These are phyloP conservation scores for Xerocomus amazonicus DNA, from an alignment of 1,284 basidiomycete genomes.

Conservation along the genomic window DNA sequence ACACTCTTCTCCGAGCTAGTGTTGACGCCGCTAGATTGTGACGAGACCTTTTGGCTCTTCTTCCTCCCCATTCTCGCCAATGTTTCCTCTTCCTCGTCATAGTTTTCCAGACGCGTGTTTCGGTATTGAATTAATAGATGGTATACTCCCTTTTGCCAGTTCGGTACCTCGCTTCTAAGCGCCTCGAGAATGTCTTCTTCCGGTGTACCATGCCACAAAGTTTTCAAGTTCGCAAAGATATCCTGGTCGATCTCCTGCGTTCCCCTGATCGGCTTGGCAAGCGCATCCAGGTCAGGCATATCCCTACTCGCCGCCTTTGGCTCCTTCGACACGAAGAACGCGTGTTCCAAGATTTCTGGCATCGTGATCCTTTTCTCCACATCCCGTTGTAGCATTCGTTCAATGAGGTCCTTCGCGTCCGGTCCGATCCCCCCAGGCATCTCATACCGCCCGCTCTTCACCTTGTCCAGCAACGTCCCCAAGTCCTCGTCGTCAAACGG, in stretches of 20 bases:
- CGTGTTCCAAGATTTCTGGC: conserved; percentile 81
- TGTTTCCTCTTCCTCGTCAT: conserved; percentile 56
- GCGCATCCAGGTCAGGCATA: conserved; percentile 65
- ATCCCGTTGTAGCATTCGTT: conserved; percentile 85
- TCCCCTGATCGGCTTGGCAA: conserved; percentile 62
- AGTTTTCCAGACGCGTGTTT: conserved; percentile 62
- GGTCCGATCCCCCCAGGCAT: conserved; percentile 82
- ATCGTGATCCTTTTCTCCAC: conserved; percentile 84
- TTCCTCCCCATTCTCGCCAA: conserved; percentile 31
- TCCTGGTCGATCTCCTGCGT: conserved; percentile 78
- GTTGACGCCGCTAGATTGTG: conserved; percentile 4
- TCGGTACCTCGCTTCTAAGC: conserved; percentile 62
- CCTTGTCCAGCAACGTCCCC: conserved; percentile 75
- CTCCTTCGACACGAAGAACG: conserved; percentile 78
- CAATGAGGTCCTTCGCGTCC: conserved; percentile 80
- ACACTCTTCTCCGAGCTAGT: conserved; percentile 1
- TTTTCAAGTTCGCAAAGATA: conserved; percentile 87
- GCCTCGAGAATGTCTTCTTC: conserved; percentile 71
- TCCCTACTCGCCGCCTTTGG: conserved; percentile 49
- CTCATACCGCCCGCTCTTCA: conserved; percentile 76
- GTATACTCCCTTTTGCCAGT: conserved; percentile 94
- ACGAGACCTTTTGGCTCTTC: conserved; percentile 31
- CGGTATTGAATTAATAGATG: conserved; percentile 81
- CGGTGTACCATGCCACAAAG: conserved; percentile 80
- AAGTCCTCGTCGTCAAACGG: conserved; percentile 93